These are phyloP conservation scores for Marvania coccoides DNA, from an alignment of 139 green algal genomes.

Conservation along the genomic window DNA sequence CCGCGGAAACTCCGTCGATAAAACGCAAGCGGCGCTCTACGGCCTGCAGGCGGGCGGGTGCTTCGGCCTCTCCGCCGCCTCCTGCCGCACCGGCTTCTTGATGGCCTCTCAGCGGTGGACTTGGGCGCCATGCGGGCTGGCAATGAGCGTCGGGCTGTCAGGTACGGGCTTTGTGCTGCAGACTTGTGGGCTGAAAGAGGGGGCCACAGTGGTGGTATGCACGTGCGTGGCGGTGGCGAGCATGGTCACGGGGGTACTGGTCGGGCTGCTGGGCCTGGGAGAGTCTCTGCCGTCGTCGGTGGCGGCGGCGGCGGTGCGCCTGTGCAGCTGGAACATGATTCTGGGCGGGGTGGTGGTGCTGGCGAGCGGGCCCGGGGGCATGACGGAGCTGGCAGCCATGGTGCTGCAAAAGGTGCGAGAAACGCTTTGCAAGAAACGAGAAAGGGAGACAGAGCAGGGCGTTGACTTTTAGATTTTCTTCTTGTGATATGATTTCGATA, in stretches of 20 bases:
- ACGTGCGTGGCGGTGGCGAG: conserved; percentile 67
- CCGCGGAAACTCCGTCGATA: conserved; percentile 8
- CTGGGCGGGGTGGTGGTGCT: conserved; percentile 45
- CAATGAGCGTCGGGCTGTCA: conserved; percentile 43
- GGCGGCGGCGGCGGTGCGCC: conserved; percentile 16
- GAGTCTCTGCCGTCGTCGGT: conserved; percentile 47
- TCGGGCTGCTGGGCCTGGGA: conserved; percentile 63
- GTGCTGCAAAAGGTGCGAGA: conserved; percentile 6
- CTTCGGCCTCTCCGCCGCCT: conserved; percentile 71
- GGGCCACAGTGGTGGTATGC: conserved; percentile 68
- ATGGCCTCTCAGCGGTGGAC: conserved; percentile 38
- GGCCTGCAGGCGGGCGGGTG: conserved; percentile 67
- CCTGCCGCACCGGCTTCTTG: conserved; percentile 63
- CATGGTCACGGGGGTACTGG: conserved; percentile 66
- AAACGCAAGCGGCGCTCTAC: background rate
- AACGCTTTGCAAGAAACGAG: background rate
- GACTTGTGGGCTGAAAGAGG: conserved; percentile 76
- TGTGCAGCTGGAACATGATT: conserved; percentile 49
- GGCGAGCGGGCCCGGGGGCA: conserved; percentile 15
- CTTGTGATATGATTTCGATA: too few species aligned
- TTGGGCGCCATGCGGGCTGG: conserved; percentile 56
- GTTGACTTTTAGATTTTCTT: too few species aligned
- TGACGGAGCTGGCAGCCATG: conserved; percentile 4
- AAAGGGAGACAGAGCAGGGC: background rate
- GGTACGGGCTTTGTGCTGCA: conserved; percentile 68